These are phyloP conservation scores for Nevesoporus exiguus DNA, from an alignment of 768 basidiomycete genomes.

Conservation along the genomic window DNA sequence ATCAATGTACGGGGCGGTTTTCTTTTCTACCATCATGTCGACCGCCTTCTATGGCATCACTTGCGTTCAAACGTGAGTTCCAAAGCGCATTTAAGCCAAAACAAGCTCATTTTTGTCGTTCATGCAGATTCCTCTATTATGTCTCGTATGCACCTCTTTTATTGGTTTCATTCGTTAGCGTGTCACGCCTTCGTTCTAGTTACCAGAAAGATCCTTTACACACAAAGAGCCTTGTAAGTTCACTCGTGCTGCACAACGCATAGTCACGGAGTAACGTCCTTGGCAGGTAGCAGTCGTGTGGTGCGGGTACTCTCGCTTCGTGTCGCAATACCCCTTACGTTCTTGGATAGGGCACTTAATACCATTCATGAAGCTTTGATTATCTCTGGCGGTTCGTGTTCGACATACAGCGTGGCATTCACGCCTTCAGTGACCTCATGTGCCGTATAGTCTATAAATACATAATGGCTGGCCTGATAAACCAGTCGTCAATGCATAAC, in stretches of 20 bases:
- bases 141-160: not conserved
- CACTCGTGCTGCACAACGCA: not conserved
- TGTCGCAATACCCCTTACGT: not conserved
- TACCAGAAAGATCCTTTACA: not conserved
- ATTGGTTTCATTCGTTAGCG: not conserved
- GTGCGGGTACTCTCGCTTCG: not conserved
- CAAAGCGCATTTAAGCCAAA: not conserved
- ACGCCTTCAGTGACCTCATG: not conserved
- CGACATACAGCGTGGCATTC: not conserved
- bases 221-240: slow-evolving; percentile 1
- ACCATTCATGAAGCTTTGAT: slow-evolving; percentile 14
- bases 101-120: not conserved
- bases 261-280: not conserved
- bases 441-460: not conserved
- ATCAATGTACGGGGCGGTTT: not conserved
- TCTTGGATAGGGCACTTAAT: slow-evolving; percentile 3
- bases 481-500: not conserved
- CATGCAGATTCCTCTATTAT: not conserved
- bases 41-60: not conserved
- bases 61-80: not conserved
- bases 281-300: slow-evolving; percentile 11
- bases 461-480: not conserved
- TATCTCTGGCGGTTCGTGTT: slow-evolving; percentile 9
- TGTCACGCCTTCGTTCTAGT: not conserved
- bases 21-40: not conserved